Evolutionary conservation across 306 rosid species (phyloP).

Genomic region (Quercus mongolica): DNA sequence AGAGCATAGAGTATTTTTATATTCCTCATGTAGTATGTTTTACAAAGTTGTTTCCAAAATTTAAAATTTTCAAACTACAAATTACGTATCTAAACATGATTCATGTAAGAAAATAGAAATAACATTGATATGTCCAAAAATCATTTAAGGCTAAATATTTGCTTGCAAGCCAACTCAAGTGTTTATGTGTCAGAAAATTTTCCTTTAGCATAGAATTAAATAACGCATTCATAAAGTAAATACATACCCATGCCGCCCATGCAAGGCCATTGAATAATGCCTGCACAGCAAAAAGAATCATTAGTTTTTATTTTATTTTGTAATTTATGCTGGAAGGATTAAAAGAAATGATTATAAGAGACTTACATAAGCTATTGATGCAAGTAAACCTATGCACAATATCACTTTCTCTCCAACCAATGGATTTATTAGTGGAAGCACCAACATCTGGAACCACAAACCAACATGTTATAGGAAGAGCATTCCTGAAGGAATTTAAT

Average conservation of each 20-base stretch:
- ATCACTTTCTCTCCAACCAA: constrained; percentile 78
- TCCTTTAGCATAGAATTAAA: not conserved
- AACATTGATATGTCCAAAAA: too few relatives aligned
- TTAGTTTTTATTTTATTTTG: not conserved
- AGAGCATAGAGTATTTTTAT: not conserved
- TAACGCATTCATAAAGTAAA: not conserved
- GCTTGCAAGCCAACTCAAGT: too few relatives aligned
- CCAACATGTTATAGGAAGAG: not conserved
- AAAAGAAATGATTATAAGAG: not conserved
- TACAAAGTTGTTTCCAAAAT: not conserved
- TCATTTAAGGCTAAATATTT: too few relatives aligned
- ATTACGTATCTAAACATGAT: not conserved
- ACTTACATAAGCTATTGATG: constrained; percentile 82
- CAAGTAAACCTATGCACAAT: constrained; percentile 60
- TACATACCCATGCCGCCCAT: constrained; percentile 86
- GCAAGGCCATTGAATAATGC: constrained; percentile 80
- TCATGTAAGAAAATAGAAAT: not conserved
- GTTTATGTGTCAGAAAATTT: not conserved
- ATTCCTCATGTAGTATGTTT: not conserved
- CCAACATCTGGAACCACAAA: constrained; percentile 47
- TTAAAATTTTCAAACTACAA: not conserved
- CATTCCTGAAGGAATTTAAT: not conserved
- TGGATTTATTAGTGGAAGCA: constrained; percentile 76
- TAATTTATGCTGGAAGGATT: not conserved
- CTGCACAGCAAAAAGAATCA: constrained; percentile 29